Conservation (phyloP, 208 protist species). For the Crithidia bombi region DNA sequence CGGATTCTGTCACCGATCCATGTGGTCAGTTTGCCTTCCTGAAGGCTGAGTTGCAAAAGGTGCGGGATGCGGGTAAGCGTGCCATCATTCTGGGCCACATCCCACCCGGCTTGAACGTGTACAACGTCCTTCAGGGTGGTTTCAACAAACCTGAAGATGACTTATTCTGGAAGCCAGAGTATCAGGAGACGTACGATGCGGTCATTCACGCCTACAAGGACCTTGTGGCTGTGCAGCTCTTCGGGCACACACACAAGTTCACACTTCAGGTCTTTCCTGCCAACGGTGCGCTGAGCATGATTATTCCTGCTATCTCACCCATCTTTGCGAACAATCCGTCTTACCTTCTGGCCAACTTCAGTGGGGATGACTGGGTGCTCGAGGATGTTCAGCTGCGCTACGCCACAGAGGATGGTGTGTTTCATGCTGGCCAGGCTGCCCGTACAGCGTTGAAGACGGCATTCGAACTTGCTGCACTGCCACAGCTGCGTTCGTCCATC, state of each 20-base stretch:
- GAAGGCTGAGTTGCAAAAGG: slow-evolving; percentile 38
- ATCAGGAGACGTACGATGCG: slow-evolving; percentile 47
- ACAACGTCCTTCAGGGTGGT: slow-evolving; percentile 16
- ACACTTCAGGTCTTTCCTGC: slow-evolving; percentile 35
- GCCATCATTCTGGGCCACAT: slow-evolving; percentile 85
- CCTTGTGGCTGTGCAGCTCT: slow-evolving; percentile 62
- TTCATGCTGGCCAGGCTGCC: slow-evolving; percentile 41
- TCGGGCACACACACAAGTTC: slow-evolving; percentile 81
- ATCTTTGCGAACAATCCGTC: slow-evolving; percentile 69
- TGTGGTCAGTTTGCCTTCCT: slow-evolving; percentile 80
- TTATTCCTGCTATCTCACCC: slow-evolving; percentile 71
- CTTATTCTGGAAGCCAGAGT: slow-evolving; percentile 76
- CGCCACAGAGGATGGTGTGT: slow-evolving; percentile 35
- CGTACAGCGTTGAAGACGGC: slow-evolving; percentile 35
- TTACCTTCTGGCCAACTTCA: slow-evolving; percentile 67
- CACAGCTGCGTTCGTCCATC: slow-evolving; percentile 24
- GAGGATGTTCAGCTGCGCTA: slow-evolving; percentile 57
- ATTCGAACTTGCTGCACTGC: slow-evolving; percentile 31
- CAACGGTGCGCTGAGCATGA: slow-evolving; percentile 34
- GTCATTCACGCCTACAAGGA: slow-evolving; percentile 58
- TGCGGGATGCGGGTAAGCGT: slow-evolving; percentile 40
- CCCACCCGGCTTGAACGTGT: slow-evolving; percentile 47
- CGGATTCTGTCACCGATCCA: slow-evolving; percentile 51
- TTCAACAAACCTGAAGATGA: slow-evolving; percentile 39
- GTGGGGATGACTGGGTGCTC: slow-evolving; percentile 34